phyloP scores from a whole-genome alignment of 2,329 filamentous ascomycete species.

The Penicillium glabrum region DNA sequence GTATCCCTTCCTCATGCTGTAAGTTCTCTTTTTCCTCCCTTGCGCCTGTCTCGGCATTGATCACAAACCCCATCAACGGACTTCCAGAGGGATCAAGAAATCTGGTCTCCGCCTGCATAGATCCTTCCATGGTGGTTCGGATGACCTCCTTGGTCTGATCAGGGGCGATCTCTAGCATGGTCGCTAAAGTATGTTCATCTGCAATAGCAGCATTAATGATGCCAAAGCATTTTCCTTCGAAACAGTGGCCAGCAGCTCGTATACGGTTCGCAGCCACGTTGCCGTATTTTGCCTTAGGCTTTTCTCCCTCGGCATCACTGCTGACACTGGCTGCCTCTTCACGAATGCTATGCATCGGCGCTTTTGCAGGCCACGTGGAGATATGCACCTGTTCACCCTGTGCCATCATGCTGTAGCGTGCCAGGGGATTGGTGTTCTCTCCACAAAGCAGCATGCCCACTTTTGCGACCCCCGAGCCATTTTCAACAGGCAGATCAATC shows the following conservation, averaged over 20 bases:
- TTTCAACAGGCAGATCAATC: slow-evolving; percentile 38
- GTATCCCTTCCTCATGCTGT: slow-evolving; percentile 49
- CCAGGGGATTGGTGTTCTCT: slow-evolving; percentile 60
- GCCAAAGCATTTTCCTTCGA: slow-evolving; percentile 59
- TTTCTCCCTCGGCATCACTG: neutral
- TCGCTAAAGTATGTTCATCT: slow-evolving; percentile 40
- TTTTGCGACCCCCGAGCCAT: too few relatives aligned
- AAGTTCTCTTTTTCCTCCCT: slow-evolving; percentile 36
- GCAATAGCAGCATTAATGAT: slow-evolving; percentile 51
- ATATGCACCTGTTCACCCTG: slow-evolving; percentile 59
- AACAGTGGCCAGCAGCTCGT: slow-evolving; percentile 56
- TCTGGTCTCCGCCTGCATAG: slow-evolving; percentile 49
- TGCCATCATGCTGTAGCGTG: slow-evolving; percentile 53
- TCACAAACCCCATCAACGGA: slow-evolving; percentile 37
- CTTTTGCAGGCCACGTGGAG: slow-evolving; percentile 56
- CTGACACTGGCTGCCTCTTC: too few relatives aligned
- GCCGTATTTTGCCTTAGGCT: slow-evolving; percentile 46
- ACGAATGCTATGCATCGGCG: slow-evolving; percentile 46
- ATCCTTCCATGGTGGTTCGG: slow-evolving; percentile 31
- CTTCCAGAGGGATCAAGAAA: slow-evolving; percentile 55
- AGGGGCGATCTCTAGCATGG: neutral
- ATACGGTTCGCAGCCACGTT: slow-evolving; percentile 56
- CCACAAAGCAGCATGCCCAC: slow-evolving; percentile 48
- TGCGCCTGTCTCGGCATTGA: slow-evolving; percentile 25
- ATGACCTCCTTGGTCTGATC: neutral